Conservation (phyloP, 495 filamentous ascomycete species). For the Cladorrhinum samala region DNA sequence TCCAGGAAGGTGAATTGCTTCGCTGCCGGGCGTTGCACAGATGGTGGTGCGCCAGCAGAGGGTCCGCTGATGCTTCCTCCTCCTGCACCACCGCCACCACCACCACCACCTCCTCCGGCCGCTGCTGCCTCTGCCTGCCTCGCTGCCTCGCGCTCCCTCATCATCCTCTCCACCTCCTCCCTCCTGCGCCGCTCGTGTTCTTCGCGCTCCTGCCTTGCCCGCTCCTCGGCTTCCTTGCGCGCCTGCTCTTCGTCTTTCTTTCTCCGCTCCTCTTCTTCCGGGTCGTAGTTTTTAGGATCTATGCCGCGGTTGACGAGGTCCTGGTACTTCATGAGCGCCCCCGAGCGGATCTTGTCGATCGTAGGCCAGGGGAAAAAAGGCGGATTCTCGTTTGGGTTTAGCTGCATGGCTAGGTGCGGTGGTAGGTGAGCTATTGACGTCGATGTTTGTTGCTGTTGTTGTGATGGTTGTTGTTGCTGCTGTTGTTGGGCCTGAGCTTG, state of each 20-base stretch:
- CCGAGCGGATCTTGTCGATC: slow-evolving; percentile 55
- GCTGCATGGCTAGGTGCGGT: slow-evolving; percentile 34
- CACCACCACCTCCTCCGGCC: slow-evolving; percentile 20
- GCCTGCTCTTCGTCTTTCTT: slow-evolving; percentile 38
- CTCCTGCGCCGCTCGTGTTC: slow-evolving; percentile 25
- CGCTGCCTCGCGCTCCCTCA: slow-evolving; percentile 32
- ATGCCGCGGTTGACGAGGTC: slow-evolving; percentile 50
- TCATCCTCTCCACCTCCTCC: slow-evolving; percentile 32
- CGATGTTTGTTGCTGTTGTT: slow-evolving; percentile 4
- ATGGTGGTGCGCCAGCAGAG: too few species aligned
- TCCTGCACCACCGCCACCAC: not conserved
- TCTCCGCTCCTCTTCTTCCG: slow-evolving; percentile 41
- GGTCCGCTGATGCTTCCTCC: not conserved
- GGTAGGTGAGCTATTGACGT: slow-evolving; percentile 26
- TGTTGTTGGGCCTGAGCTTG: not conserved
- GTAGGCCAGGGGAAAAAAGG: slow-evolving; percentile 64
- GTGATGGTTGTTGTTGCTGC: not conserved
- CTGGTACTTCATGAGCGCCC: slow-evolving; percentile 56
- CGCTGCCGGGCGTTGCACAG: slow-evolving; percentile 18
- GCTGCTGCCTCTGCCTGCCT: slow-evolving; percentile 35
- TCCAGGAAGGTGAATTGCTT: slow-evolving; percentile 49
- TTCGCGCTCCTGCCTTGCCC: slow-evolving; percentile 38
- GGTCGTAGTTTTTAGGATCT: slow-evolving; percentile 51
- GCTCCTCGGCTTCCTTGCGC: slow-evolving; percentile 34
- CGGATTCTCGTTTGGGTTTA: slow-evolving; percentile 46